A percentile compares a stretch with the other conserved stretches of the same genome.
phyloP scores from a whole-genome alignment of 2,329 filamentous ascomycete genomes.

The Zymoseptoria ardabiliae region DNA sequence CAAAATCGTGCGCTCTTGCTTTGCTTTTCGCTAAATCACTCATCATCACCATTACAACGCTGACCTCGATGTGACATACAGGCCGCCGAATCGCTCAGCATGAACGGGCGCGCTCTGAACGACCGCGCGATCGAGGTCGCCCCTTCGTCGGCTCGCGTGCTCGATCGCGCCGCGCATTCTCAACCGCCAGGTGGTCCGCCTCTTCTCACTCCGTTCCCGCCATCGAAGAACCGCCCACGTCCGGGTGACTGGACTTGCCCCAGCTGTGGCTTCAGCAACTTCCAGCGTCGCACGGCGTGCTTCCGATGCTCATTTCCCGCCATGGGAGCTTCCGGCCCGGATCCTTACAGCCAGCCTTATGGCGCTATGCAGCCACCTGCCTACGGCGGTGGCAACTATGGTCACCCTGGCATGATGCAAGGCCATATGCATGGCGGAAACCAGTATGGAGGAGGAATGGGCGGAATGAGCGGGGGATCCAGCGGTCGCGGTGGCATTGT shows the following conservation, averaged over 20 bases:
- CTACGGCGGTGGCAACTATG: constrained; percentile 36
- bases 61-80: constrained; percentile 31
- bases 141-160: constrained; percentile 89
- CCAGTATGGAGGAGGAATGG: constrained; percentile 43
- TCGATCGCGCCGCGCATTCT: constrained; percentile 81
- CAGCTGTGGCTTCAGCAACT: constrained; percentile 98
- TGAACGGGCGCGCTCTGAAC: constrained; percentile 96
- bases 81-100: constrained; percentile 96
- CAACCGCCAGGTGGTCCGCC: constrained; percentile 29
- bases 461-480: constrained; percentile 55
- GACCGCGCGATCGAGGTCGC: constrained; percentile 99
- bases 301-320: constrained; percentile 99
- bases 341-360: constrained; percentile 47
- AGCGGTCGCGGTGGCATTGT: constrained; percentile 61
- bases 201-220: constrained; percentile 93
- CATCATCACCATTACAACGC: constrained; percentile 5
- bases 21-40: constrained; percentile 6
- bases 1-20: constrained; percentile 5
- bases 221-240: constrained; percentile 94
- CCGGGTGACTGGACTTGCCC: constrained; percentile 99
- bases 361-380: constrained; percentile 41
- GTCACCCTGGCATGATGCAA: constrained; percentile 67
- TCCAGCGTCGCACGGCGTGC: constrained; percentile 94
- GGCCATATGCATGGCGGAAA: constrained; percentile 54
- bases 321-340: constrained; percentile 63